Conservation (phyloP, 2,329 filamentous ascomycete species). For the Diaporthe batatas region DNA sequence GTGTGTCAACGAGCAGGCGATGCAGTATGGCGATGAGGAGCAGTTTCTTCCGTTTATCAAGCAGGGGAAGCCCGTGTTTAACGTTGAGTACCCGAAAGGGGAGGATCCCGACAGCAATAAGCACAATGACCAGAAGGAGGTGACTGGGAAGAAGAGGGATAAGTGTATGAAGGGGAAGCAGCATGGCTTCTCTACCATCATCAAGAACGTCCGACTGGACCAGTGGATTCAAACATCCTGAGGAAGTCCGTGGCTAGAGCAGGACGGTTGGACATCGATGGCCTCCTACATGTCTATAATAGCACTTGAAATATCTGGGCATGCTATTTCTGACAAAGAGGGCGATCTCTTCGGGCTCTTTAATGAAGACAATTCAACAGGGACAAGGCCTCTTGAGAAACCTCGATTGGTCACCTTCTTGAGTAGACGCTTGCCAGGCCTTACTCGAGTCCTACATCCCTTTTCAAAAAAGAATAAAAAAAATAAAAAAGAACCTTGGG, state of each 20-base stretch:
- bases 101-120: slow-evolving; percentile 40
- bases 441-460: too few relatives aligned
- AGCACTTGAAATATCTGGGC: neutral
- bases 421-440: too few relatives aligned
- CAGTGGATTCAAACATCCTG: slow-evolving; percentile 41
- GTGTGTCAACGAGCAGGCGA: slow-evolving; percentile 71
- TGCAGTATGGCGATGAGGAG: slow-evolving; percentile 64
- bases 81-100: slow-evolving; percentile 70
- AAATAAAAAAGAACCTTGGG: neutral
- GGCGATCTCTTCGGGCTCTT: neutral
- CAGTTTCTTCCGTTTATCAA: slow-evolving; percentile 63
- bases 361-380: neutral
- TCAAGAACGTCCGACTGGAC: slow-evolving; percentile 40
- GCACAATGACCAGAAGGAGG: slow-evolving; percentile 51
- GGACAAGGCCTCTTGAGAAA: neutral
- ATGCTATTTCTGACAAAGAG: neutral
- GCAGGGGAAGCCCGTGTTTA: slow-evolving; percentile 69
- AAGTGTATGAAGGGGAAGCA: slow-evolving; percentile 44
- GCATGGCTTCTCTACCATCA: slow-evolving; percentile 41
- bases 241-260: neutral
- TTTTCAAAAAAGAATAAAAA: neutral
- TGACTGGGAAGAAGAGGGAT: slow-evolving; percentile 51
- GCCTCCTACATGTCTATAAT: neutral
- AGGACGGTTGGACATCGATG: neutral
- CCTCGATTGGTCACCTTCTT: too few relatives aligned